A percentile compares a stretch with the other conserved stretches of the same genome.
Conservation (phyloP, 2,329 filamentous ascomycete species). For the Cytospora mali region DNA sequence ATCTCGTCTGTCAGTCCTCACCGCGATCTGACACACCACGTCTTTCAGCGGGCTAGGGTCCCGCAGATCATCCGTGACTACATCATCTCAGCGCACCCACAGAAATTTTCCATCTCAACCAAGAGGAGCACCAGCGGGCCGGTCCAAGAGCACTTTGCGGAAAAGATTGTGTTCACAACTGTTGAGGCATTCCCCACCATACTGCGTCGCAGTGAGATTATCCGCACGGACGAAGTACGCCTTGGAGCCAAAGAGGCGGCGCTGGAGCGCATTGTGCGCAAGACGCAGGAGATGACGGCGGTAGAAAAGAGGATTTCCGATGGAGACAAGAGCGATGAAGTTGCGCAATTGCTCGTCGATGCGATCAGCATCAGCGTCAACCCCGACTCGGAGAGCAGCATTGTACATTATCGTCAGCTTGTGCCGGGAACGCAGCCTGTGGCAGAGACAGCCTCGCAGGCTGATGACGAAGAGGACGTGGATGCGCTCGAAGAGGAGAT, state of each 20-base stretch:
- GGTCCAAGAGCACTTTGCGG: constrained; percentile 73
- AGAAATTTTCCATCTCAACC: constrained; percentile 75
- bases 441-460: constrained; percentile 45
- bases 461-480: constrained; percentile 44
- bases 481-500: constrained; percentile 47
- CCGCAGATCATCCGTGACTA: constrained; percentile 85
- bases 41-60: constrained; percentile 87
- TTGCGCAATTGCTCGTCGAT: constrained; percentile 70
- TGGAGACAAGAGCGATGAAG: constrained; percentile 65
- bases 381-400: constrained; percentile 71
- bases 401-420: constrained; percentile 76
- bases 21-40: constrained; percentile 77
- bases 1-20: constrained; percentile 80
- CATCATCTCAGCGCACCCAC: constrained; percentile 75
- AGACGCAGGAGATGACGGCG: constrained; percentile 80
- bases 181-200: constrained; percentile 91
- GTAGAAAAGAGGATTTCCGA: constrained; percentile 75
- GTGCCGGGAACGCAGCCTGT: constrained; percentile 53
- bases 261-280: constrained; percentile 85
- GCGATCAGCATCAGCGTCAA: constrained; percentile 78
- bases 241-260: constrained; percentile 83
- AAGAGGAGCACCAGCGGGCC: constrained; percentile 70
- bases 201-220: constrained; percentile 81
- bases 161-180: constrained; percentile 84
- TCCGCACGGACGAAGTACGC: constrained; percentile 65